Base-by-base conservation (phyloP, 148 eudicot genomes). In the Arctostaphylos glauca region DNA sequence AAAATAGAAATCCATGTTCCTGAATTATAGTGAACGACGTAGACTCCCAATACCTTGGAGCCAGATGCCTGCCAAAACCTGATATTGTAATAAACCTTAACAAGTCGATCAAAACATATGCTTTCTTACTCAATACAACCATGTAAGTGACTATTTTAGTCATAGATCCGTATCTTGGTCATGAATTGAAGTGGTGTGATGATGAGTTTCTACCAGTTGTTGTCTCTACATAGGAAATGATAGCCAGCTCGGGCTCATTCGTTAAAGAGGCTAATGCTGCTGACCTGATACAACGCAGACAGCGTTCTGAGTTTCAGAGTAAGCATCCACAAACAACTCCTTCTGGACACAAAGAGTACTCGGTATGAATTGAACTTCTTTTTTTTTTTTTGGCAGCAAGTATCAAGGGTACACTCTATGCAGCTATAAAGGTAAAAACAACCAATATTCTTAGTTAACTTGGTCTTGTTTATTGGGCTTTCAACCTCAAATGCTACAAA, bases 271-370 rank as follows among this genome's bases (percentile, higher is more conserved):
- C 98, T 76, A 83, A 91, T 88, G 99, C 98, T 83, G 98, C 99
- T 86, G 99, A 96, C 81, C 81, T 96, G 68, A 93, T 91, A 84
- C 94, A 96, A 81, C 92, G 97, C 66, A 84, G 93, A 75, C 99
- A 96, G 85, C 94, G 99, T 49, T 94, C 98, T 5, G 98, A 93
- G 50, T 94, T 96, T 84, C 93, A 88, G 59, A 90, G 99, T 96
- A 86, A 89, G 90, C 77, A 77, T 67, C 46, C 23, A 23, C 44
- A n/a, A 18, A 0, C 21, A 5, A 55, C 60, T 44, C 46, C 43
- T 74, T 80, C 23, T 72, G 16, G 21, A 16, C 43, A 59, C 70
- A 76, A 16, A n/a, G 19, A 44, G 41, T 68, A n/a, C 15, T 52
- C 38, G 64, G 50, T 75, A 55, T 80, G 46, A 80, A 52, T 84